These are phyloP conservation scores for Coelastrella sp. DNA, from an alignment of 139 green algal species.

Conservation along the genomic window DNA sequence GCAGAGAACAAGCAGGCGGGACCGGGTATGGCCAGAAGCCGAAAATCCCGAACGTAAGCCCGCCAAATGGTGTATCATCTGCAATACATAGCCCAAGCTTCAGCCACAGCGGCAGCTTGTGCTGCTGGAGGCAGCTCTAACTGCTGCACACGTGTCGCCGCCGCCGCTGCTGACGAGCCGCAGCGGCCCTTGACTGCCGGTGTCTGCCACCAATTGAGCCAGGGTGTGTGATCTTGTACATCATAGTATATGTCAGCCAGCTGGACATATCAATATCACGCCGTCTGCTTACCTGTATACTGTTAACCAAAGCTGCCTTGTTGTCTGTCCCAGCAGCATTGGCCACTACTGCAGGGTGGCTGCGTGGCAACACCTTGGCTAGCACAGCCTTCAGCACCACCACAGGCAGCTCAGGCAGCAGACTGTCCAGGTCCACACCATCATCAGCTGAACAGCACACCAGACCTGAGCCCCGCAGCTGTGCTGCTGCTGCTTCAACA, in stretches of 20 bases:
- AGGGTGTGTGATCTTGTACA: too few species aligned
- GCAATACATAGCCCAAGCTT: too few species aligned
- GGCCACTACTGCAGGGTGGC: slow-evolving; percentile 9
- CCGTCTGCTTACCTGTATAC: slow-evolving; percentile 11
- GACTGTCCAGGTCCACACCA: slow-evolving; percentile 11
- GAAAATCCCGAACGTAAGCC: too few species aligned
- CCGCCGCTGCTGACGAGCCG: too few species aligned
- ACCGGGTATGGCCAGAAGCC: too few species aligned
- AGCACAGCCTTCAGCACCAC: slow-evolving; percentile 5
- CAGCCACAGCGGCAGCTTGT: too few species aligned
- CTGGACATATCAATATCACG: not conserved
- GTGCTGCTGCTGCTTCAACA: not conserved
- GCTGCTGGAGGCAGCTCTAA: not conserved
- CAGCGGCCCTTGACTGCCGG: too few species aligned
- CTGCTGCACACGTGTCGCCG: not conserved
- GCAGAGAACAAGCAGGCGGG: too few species aligned
- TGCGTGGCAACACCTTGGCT: slow-evolving; percentile 42
- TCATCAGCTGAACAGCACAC: not conserved
- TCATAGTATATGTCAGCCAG: too few species aligned
- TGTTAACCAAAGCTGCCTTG: slow-evolving; percentile 9
- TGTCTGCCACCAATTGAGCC: too few species aligned
- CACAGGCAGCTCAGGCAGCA: slow-evolving; percentile 24
- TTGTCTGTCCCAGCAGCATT: not conserved
- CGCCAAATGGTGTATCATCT: too few species aligned
- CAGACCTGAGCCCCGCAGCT: slow-evolving; percentile 40